Evolutionary conservation across 2,329 filamentous ascomycete genomes (phyloP), one percentile per base, ranked within the genome.

Genomic region (Aspergillus luchuensis): DNA sequence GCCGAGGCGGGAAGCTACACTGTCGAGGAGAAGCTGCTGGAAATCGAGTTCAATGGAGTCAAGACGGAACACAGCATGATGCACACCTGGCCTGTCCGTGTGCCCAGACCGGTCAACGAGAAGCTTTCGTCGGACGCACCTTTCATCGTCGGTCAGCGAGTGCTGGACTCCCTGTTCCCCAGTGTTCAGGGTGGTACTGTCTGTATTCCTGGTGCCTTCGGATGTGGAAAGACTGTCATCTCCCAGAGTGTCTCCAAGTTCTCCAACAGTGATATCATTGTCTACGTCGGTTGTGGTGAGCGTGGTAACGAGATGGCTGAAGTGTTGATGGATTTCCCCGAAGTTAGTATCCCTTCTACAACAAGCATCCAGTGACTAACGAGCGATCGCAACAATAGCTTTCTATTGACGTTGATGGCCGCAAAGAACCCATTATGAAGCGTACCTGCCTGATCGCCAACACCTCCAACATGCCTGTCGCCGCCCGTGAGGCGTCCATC

Each of bases 301-400:
- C 91, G 95, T 71, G 95, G 95, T 69, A 99, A 99, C 76, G 95
- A 99, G 81, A 99, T 99, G 95, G 95, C 95, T 66, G 95, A 99
- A 85, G 95, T 99, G 69, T 85, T 99, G 85, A 98, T 97, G 91
- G 95, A 99, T 80, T 99, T 99, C 85, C 95, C 95, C 61, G 93
- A 98, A 75, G 84, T 86, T 74, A 60, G 74, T 59, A 38, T 8
- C 21, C 17, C 8, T 47, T n/a, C 6, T n/a, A 11, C 33, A 51
- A 8, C 56, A 30, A 17, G 19, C 38, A 15, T 13, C 2, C 1
- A 7, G 21, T 57, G 11, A 48, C 66, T 72, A 51, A 72, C 54
- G 13, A 3, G n/a, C 21, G 25, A 11, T 48, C 17, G 33, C 15
- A 10, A 28, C 13, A 10, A 28, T 69, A 85, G 85, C 91, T 99